Percentiles rank a stretch among this genome's conserved stretches.
Evolutionary conservation across 2,329 filamentous ascomycete genomes (phyloP).

Genomic region (Trichoderma cornu-damae): DNA sequence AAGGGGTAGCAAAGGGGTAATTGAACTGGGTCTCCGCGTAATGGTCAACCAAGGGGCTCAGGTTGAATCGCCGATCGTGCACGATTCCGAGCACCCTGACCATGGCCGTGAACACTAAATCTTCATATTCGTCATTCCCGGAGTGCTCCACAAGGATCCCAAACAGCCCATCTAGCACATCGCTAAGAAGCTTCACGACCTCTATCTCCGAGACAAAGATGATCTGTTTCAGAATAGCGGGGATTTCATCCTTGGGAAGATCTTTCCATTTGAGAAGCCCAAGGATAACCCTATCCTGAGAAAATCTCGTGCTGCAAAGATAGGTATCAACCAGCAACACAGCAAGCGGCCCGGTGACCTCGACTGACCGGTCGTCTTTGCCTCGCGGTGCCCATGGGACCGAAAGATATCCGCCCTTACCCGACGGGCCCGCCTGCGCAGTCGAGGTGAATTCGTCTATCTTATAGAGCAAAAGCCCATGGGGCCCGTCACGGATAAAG

Average conservation of each 20-base stretch:
- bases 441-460: constrained; percentile 85
- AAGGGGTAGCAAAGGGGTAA: constrained; percentile 87
- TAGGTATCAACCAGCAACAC: constrained; percentile 76
- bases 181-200: constrained; percentile 85
- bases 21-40: constrained; percentile 87
- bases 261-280: constrained; percentile 85
- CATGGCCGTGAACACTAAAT: constrained; percentile 83
- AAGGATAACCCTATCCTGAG: constrained; percentile 81
- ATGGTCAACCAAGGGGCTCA: constrained; percentile 83
- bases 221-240: constrained; percentile 71
- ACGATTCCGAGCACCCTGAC: constrained; percentile 90
- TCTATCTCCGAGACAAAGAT: constrained; percentile 96
- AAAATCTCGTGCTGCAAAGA: constrained; percentile 90
- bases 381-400: constrained; percentile 71
- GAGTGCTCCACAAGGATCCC: constrained; percentile 84
- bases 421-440: constrained; percentile 54
- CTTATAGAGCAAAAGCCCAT: constrained; percentile 77
- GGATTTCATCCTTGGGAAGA: constrained; percentile 63
- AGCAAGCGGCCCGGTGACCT: constrained; percentile 74
- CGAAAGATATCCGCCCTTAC: constrained; percentile 80
- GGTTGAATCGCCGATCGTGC: constrained; percentile 87
- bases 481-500: constrained; percentile 79
- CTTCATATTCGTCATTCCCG: constrained; percentile 88
- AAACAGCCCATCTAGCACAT: constrained; percentile 88
- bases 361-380: constrained; percentile 62